Evolutionary conservation across 306 rosid species (phyloP), one percentile per base, ranked within the genome.

Genomic region (Malus sieversii): DNA sequence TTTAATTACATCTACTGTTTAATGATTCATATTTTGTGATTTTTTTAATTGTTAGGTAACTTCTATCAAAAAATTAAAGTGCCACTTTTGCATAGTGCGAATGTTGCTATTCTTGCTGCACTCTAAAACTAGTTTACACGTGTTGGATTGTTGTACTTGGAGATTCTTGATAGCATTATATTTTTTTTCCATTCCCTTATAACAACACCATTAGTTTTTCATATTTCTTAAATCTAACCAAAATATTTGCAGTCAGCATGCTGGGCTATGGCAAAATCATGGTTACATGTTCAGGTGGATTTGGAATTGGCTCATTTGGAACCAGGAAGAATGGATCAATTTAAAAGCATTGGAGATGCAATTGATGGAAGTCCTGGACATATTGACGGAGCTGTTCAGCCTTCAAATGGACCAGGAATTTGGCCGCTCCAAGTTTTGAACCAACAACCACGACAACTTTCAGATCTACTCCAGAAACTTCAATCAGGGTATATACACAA

Each of bases 201-300:
- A 23, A 22, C 40, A 66, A 19, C 19, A 10, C 74, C 66, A 35
- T 69, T 74, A 57, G 66, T 63, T 66, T 82, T 85, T 57, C 66
- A 70, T 48, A 73, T 72, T 81, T 80, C 77, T 73, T 70, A 35
- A 22, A 66, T 79, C 51, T 76, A 20, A 55, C 68, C 20, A 74
- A 70, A 70, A 67, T 22, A 30, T 72, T 53, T 86, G 83, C 90
- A 95, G 99, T 90, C 99, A 72, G 99, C 99, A 32, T 95, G 97
- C 92, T 95, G 99, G 99, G 97, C 97, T 70, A 86, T 92, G 92
- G 89, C 97, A 48, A 92, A 89, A 81, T 95, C 99, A 71, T 95
- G 96, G 97, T 88, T 95, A 68, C 93, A 92, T 81, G 95, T 86
- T 78, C 97, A 90, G 76, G 89, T 92, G 78, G 99, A 95, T 85